Base-by-base conservation (phyloP, 2,329 filamentous ascomycete genomes). In the Neonectria coccinea region DNA sequence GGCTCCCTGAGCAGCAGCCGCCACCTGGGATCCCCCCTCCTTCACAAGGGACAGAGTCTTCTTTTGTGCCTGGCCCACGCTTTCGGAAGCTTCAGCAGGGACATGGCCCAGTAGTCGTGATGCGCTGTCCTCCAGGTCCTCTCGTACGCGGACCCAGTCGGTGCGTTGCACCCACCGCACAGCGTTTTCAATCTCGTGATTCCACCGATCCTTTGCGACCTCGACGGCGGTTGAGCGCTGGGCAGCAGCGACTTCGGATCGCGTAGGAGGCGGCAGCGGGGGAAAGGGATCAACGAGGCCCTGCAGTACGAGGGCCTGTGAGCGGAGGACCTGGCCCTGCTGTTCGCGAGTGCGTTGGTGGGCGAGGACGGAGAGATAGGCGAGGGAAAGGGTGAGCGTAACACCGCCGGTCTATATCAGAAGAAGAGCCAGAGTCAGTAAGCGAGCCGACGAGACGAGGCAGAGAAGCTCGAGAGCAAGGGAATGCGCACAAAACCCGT, bases 121-220 rank as follows among this genome's bases (percentile, higher is more conserved):
- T 41, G 82, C 77, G 33, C 78, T 76, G 14, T 80, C 80, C 76
- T 91, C 89, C 69, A 88, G 79, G 2, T 80, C 82, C 67, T 90
- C 86, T 58, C 89, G 84, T 58, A 89, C 84, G 56, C 84, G 84
- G 53, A 82, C 79, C 90, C 90, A 93, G 76, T 91, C 87, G 65
- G 86, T 88, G 36, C 80, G 84, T 79, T 93, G 88, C 61, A 88
- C 86, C 84, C 88, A 90, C 63, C 83, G 84, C 59, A 91, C 90
- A 56, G 90, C 84, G 65, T 84, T 83, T 76, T 91, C 86, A 39
- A 95, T 79, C 78, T 95, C 92, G 55, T 85, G 79, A 77, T 96
- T 95, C 92, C 92, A 95, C 65, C 87, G 83, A 73, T 92, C 90
- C 82, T 95, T 95, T 72, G 90, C 84, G 39, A 87, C 82, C 75